These are phyloP conservation scores for Gigaspora rosea DNA, from an alignment of 192 early-diverging fungal genomes.

Conservation along the genomic window DNA sequence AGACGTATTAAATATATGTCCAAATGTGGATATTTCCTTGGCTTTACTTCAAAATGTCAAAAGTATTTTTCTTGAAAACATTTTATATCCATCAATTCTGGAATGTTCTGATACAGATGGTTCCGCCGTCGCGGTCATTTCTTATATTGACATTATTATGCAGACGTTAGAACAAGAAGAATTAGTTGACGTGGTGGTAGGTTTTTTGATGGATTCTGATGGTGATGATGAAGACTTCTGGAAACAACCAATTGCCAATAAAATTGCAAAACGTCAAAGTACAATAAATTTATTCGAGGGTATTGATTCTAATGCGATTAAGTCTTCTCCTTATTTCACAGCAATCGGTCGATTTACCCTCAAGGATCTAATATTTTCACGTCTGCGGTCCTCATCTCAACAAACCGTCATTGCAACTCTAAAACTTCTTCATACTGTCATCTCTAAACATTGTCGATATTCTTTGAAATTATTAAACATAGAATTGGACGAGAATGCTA, in stretches of 20 bases:
- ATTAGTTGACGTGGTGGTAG: conserved; percentile 70
- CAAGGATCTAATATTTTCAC: conserved; percentile 82
- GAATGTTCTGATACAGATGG: conserved; percentile 92
- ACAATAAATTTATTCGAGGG: conserved; percentile 48
- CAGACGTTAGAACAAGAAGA: conserved; percentile 73
- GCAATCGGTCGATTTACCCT: conserved; percentile 65
- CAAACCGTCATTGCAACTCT: conserved; percentile 83
- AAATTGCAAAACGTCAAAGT: conserved; percentile 34
- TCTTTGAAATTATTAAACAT: conserved; percentile 77
- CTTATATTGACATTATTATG: conserved; percentile 85
- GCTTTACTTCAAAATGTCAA: conserved; percentile 69
- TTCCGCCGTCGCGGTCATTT: conserved; percentile 84
- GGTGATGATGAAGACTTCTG: conserved; percentile 45
- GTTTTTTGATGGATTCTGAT: conserved; percentile 77
- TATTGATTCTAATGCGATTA: conserved; percentile 43
- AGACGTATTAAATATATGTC: conserved; percentile 68
- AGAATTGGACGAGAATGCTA: conserved; percentile 55
- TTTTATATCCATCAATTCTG: conserved; percentile 81
- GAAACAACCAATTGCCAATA: conserved; percentile 2
- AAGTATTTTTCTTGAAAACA: conserved; percentile 79
- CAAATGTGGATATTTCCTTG: conserved; percentile 61
- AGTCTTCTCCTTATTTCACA: conserved; percentile 55
- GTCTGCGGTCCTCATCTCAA: conserved; percentile 84
- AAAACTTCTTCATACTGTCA: conserved; percentile 73
- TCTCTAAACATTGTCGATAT: conserved; percentile 76